These are phyloP conservation scores for Trichoderma harzianum DNA, from an alignment of 2,329 filamentous ascomycete species.

Conservation along the genomic window DNA sequence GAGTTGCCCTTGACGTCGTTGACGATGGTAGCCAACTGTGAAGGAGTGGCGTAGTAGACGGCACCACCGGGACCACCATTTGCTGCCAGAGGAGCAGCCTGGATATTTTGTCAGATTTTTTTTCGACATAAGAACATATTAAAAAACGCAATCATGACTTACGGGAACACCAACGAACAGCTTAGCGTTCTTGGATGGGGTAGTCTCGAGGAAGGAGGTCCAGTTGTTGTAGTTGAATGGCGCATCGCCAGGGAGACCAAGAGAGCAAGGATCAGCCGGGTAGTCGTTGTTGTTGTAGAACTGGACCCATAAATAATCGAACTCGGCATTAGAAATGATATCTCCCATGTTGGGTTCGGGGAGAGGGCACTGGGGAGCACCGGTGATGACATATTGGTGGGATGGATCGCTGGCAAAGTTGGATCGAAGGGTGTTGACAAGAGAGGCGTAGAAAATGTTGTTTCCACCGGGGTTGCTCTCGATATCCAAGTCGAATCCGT, in stretches of 20 bases:
- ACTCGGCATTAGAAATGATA: conserved; percentile 34
- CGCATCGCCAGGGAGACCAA: conserved; percentile 22
- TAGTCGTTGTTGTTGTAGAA: conserved; percentile 48
- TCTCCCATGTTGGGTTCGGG: conserved; percentile 38
- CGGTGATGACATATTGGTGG: conserved; percentile 41
- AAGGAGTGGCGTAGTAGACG: conserved; percentile 27
- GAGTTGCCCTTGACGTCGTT: conserved; percentile 28
- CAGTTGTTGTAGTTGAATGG: conserved; percentile 36
- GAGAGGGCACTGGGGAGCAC: conserved; percentile 42
- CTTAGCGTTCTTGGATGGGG: conserved; percentile 31
- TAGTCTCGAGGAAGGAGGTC: conserved; percentile 27
- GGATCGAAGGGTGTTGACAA: conserved; percentile 26
- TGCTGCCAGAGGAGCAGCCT: conserved; percentile 22
- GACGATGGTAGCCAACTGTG: conserved; percentile 27
- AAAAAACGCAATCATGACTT: background rate
- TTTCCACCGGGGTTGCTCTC: conserved; percentile 24
- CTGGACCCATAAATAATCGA: conserved; percentile 42
- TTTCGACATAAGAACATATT: too few relatives aligned
- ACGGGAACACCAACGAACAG: conserved; percentile 33
- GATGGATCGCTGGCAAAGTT: conserved; percentile 22
- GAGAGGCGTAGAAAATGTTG: conserved; percentile 13
- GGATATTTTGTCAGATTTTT: background rate
- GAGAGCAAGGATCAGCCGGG: conserved; percentile 25
- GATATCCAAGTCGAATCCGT: conserved; percentile 31
- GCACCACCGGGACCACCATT: conserved; percentile 25